A percentile compares a stretch with the other conserved stretches of the same genome.
phyloP scores from a whole-genome alignment of 1,139 yeast species.

The Sporopachydermia cereana region DNA sequence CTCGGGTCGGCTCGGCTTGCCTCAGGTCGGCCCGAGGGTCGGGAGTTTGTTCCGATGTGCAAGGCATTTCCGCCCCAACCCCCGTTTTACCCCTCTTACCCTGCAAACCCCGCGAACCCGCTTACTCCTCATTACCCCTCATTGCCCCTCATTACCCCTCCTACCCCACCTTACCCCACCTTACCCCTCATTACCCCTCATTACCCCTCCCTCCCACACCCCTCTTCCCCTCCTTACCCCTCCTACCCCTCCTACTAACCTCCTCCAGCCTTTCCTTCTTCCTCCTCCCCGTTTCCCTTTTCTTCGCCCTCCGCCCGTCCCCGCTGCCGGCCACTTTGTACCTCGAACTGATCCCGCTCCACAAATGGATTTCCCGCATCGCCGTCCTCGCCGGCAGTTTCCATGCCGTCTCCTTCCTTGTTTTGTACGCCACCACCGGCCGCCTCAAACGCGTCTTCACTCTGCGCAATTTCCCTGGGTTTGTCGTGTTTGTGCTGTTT shows the following conservation, averaged over 20 bases:
- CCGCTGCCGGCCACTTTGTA: conserved; percentile 45
- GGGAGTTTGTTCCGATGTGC: no score
- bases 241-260: conserved; percentile 19
- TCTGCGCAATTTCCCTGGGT: conserved; percentile 49
- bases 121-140: not conserved
- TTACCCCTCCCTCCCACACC: not conserved
- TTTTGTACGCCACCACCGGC: conserved; percentile 32
- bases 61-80: not conserved
- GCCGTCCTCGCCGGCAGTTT: conserved; percentile 38
- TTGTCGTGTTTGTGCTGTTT: conserved; percentile 36
- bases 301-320: conserved; percentile 51
- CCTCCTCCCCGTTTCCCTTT: conserved; percentile 51
- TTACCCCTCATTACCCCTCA: not conserved
- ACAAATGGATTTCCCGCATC: conserved; percentile 72
- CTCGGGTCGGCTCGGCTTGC: no score
- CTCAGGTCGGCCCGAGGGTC: no score
- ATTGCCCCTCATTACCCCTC: not conserved
- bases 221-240: not conserved
- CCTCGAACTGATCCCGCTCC: conserved; percentile 44
- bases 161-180: not conserved
- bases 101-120: not conserved
- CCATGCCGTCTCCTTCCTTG: conserved; percentile 49
- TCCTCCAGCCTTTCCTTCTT: conserved; percentile 54
- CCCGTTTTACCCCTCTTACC: not conserved
- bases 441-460: conserved; percentile 31